Base-by-base conservation (phyloP, 768 basidiomycete species). In the Tylopilus rubrobrunneus region DNA sequence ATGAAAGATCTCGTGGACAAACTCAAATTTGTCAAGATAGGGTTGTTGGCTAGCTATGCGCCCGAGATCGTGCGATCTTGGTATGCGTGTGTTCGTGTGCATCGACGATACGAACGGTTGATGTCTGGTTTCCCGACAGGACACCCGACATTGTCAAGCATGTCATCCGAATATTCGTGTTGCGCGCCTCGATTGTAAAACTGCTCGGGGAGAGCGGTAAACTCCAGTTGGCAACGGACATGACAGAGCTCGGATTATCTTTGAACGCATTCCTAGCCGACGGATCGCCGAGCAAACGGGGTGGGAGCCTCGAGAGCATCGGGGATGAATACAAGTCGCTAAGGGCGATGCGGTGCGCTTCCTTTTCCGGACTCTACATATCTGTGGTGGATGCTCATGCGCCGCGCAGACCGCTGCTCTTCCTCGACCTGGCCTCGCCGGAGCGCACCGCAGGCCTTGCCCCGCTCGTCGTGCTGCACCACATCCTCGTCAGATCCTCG, bases 161-260 rank as follows among this genome's bases (percentile, higher is more conserved):
- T 67, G 82, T 88, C 34, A 86, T 98, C 45, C 81, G 82, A 58
- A 88, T 84, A 3, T 99, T 98, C 70, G 84, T 99, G 10, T 71
- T 98, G 36, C 95, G 98, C 63, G 86, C 89, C n/a, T 96, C 92
- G 25, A 92, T 98, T 52, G 90, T 87, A 9, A 84, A 85, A 61
- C 95, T 94, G 0, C 77, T 98, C 5, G 88, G 93, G 6, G 97
- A 99, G 74, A 81, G 82, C 53, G 94, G 95, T 14, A 98, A 97
- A 67, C 80, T 99, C 25, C 94, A 96, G 71, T 77, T 98, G 58
- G 92, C 93, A 52, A 89, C 85, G 45, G 96, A 99, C 69, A 96
- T 98, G 93, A 89, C 95, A 0, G 90, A 93, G 67, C 78, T 98
- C 56, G 97, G 98, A 73, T 97, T 98, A 67, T 85, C 90, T 0